phyloP scores from a whole-genome alignment of 2,329 filamentous ascomycete genomes.

The Paracoccidioides lutzii region DNA sequence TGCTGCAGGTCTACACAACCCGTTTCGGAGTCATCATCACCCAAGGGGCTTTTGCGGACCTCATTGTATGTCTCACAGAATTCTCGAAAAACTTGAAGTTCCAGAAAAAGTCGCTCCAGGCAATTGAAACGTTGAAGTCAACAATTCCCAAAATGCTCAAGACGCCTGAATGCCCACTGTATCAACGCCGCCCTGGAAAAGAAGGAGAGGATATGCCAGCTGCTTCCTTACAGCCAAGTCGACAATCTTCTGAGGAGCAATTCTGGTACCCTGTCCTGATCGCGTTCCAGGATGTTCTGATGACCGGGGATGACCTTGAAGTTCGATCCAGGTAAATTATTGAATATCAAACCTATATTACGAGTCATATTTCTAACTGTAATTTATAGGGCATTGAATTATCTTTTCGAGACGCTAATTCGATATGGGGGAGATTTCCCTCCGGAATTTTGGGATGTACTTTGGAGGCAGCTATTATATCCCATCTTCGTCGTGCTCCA shows the following conservation, averaged over 20 bases:
- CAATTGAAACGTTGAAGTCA: constrained; percentile 87
- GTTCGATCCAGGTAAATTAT: constrained; percentile 53
- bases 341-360: not conserved
- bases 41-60: constrained; percentile 89
- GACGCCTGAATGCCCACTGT: constrained; percentile 88
- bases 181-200: constrained; percentile 45
- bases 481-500: constrained; percentile 98
- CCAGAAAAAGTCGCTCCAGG: constrained; percentile 94
- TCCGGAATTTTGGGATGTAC: constrained; percentile 91
- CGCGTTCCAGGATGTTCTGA: constrained; percentile 95
- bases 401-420: constrained; percentile 89
- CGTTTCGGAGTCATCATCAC: constrained; percentile 92
- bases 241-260: constrained; percentile 86
- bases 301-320: constrained; percentile 97
- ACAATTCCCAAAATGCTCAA: constrained; percentile 90
- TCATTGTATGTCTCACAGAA: constrained; percentile 91
- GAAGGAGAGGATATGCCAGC: constrained; percentile 11
- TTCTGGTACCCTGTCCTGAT: constrained; percentile 99
- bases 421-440: constrained; percentile 86
- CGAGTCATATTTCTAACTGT: constrained; percentile 3
- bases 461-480: constrained; percentile 93
- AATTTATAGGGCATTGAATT: constrained; percentile 57
- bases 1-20: constrained; percentile 87
- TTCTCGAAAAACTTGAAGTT: constrained; percentile 99
- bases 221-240: constrained; percentile 48